Base-by-base conservation (phyloP, 441 rosid genomes). In the Dalechampia spathulata region DNA sequence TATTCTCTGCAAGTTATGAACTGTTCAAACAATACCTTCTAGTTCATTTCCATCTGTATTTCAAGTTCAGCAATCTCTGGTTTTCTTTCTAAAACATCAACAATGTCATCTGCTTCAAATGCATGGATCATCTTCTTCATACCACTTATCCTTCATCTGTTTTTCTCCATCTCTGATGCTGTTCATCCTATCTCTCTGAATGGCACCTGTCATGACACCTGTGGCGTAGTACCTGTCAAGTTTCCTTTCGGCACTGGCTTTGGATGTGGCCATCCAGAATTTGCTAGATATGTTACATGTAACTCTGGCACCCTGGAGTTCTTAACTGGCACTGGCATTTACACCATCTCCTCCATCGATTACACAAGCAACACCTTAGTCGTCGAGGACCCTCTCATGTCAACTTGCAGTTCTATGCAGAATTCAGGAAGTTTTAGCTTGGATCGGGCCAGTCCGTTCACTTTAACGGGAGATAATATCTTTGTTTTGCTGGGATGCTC, bases 401-500 rank as follows among this genome's bases (percentile, higher is more conserved):
- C 91, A 23, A 81, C 82, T 42, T 83, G 91, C 60, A 62, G 68
- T 54, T 83, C 82, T 30, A 81, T 77, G 87, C 85, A 79, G 72
- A 72, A 79, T 63, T 79, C 87, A 2, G 87, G 91, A 37, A 72
- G 85, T 54, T 83, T 83, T 59, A 69, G 72, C 77, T 62, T 81
- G 65, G 87, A 81, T 49, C 63, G 69, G 2, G 63, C 78, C 15
- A 75, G 82, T 67, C 87, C 87, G 5, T 83, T 83, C 73, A 40
- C 72, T 12, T 44, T 81, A 34, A 74, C 78, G 4, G 58, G 67
- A 7, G 71, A 68, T 19, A 75, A 83, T 49, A 75, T 81, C 52
- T 78, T 83, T 46, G 83, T 74, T 23, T 63, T 83, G 75, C 81
- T 83, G 6, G 87, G 87, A 6, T 83, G 90, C 64, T 83, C 90